Percentiles rank a stretch among this genome's conserved stretches.
These are phyloP conservation scores for Gossypium trilobum DNA, from an alignment of 441 rosid species.

Conservation along the genomic window DNA sequence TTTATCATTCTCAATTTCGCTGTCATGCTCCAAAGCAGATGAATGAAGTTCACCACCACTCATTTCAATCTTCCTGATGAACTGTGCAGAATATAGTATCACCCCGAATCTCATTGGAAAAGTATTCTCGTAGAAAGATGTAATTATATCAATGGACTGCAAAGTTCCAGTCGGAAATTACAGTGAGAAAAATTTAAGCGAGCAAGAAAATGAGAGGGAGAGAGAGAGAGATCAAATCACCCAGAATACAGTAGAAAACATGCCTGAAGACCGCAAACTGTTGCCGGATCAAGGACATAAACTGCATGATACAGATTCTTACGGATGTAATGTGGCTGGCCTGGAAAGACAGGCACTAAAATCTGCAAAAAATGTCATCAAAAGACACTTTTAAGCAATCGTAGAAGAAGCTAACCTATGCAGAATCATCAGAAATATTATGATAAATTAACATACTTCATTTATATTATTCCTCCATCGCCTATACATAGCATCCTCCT, in stretches of 20 bases:
- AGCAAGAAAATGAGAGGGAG: background rate
- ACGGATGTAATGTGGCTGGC: constrained; percentile 90
- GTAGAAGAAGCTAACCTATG: constrained; percentile 19
- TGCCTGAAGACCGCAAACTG: constrained; percentile 83
- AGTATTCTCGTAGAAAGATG: constrained; percentile 69
- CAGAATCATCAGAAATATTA: constrained; percentile 18
- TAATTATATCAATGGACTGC: constrained; percentile 76
- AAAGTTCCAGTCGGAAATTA: constrained; percentile 28
- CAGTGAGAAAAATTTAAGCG: background rate
- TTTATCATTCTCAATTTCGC: constrained; percentile 56
- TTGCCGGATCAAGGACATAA: constrained; percentile 87
- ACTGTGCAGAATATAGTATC: constrained; percentile 64
- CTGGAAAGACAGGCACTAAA: constrained; percentile 97
- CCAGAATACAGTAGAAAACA: constrained; percentile 25
- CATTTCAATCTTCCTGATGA: constrained; percentile 54
- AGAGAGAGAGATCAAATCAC: constrained; percentile 11
- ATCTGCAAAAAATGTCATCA: constrained; percentile 43
- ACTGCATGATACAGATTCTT: constrained; percentile 96
- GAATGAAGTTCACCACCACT: constrained; percentile 45
- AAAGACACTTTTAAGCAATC: constrained; percentile 6
- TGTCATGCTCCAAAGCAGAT: constrained; percentile 29
- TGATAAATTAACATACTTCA: constrained; percentile 48
- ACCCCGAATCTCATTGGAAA: constrained; percentile 92
- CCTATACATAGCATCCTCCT: constrained; percentile 93
- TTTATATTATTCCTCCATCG: constrained; percentile 89